Evolutionary conservation across 257 asterid genomes (phyloP), one percentile per base, ranked within the genome.

Genomic region (Echium plantagineum): DNA sequence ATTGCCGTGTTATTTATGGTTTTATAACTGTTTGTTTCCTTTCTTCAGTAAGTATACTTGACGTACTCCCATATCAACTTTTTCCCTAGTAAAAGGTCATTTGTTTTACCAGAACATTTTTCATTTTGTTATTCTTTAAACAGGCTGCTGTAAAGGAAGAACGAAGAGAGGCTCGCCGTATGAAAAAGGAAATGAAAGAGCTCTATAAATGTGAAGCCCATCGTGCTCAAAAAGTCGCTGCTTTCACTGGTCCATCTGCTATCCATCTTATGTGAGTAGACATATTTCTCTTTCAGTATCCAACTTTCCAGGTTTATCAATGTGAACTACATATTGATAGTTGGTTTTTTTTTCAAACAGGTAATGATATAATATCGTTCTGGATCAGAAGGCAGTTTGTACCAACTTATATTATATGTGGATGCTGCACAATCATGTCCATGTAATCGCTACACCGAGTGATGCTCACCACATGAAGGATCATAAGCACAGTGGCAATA

Each of bases 211-310:
- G 68, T 22, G 98, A 93, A 73, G 77, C 83, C 61, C 86, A 82
- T 52, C 94, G 54, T 42, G 98, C 98, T 58, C 98, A 88, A 77
- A 93, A 77, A 68, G 93, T 89, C 19, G 97, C 97, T 68, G 98
- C 98, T 63, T 71, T 77, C 70, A 75, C 94, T 26, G 90, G 94
- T 24, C 98, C 98, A 74, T 84, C 97, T 28, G 67, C 95, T 21
- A 80, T 86, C 65, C 98, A 81, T 83, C 83, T 93, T 64, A 81
- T 84, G 98, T 93, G 72, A 84, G 76, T 55, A 52, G 66, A 17
- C 47, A 35, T 24, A 21, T 12, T 8, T 31, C 4, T 52, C 6
- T 22, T 30, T 54, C 28, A 20, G 16, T 61, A 38, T 15, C 15
- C 53, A 17, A 8, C 26, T 35, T 35, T 3, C 7, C 7, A 7